Evolutionary conservation across 1,139 yeast genomes (phyloP).

Genomic region (Kodamaea sp.): DNA sequence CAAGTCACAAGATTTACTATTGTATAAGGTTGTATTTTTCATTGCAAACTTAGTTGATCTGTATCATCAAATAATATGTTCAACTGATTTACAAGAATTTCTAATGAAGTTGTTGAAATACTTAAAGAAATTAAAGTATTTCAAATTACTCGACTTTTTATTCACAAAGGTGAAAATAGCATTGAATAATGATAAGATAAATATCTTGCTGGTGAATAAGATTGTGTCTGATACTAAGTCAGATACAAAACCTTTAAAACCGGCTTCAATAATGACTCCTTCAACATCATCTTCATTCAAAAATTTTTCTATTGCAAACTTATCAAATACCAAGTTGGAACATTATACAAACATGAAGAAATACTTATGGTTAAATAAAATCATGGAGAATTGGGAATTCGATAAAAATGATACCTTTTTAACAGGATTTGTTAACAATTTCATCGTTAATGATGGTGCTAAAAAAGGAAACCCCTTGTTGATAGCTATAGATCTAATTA

Average conservation of each 20-base stretch:
- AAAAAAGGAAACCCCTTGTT: constrained; percentile 9
- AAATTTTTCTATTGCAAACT: constrained; percentile 7
- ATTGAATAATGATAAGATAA: constrained; percentile 6
- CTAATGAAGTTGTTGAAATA: constrained; percentile 8
- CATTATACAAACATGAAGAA: constrained; percentile 20
- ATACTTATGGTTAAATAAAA: constrained; percentile 28
- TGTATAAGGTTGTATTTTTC: constrained; percentile 10
- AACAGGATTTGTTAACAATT: constrained; percentile 10
- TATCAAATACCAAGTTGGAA: constrained; percentile 5
- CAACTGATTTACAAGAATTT: constrained; percentile 8
- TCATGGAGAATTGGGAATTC: constrained; percentile 26
- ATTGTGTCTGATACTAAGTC: not conserved
- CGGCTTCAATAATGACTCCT: not conserved
- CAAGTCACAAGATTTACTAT: constrained; percentile 4
- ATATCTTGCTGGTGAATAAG: constrained; percentile 3
- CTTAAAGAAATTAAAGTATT: constrained; percentile 7
- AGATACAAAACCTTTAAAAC: not conserved
- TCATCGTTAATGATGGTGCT: constrained; percentile 11
- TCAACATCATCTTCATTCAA: constrained; percentile 6
- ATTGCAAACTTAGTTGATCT: constrained; percentile 2
- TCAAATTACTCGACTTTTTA: constrained; percentile 7
- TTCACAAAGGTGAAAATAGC: constrained; percentile 5
- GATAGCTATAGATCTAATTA: constrained; percentile 21
- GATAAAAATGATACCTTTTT: constrained; percentile 14
- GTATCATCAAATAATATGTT: constrained; percentile 3